Base-by-base conservation (phyloP, 352 stramenopile genomes). In the Elongisporangium prolatum region DNA sequence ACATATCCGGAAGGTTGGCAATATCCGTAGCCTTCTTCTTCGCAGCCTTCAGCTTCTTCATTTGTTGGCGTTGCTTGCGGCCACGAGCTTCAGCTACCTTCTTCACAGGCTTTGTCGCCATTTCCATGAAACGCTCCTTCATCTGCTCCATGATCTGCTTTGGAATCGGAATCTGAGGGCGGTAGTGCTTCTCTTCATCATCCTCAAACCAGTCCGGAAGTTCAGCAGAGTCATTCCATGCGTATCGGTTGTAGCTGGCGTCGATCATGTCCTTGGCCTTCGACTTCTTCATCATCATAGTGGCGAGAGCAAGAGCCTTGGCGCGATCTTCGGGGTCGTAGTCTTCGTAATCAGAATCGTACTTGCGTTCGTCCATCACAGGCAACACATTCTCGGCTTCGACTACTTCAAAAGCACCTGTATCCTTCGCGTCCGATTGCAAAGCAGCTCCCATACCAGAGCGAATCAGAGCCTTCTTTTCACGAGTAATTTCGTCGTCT, bases 221-320 rank as follows among this genome's bases (percentile, higher is more conserved):
- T 40, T 96, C 92, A 9, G 81, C 52, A 1, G 94, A 86, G 75
- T 99, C 97, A 69, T 99, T 99, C 96, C 97, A 99, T 4, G 97
- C 92, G 69, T 97, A 99, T 0, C 98, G 93, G 74, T 99, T 99
- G 89, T 99, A 99, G 22, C 91, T 98, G 2, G 97, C 89, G 69
- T 99, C 98, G 5, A 99, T 93, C 55, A 99, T 67, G 21, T 98
- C 95, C 69, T 99, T 99, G 8, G 96, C 95, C 59, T 98, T 98
- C 0, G 85, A 97, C 59, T 97, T 91, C 37, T 97, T 87, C 9
- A 99, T 82, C 92, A 99, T 99, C 96, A 99, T 98, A 11, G 94
- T 98, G 13, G 95, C 98, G 9, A 99, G 65, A 3, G 97, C 97
- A n/a, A 99, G 74, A 4, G 93, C 97, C 57, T 96, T 82, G 0